phyloP scores from a whole-genome alignment of 768 basidiomycete species.

The Russula brevipes region DNA sequence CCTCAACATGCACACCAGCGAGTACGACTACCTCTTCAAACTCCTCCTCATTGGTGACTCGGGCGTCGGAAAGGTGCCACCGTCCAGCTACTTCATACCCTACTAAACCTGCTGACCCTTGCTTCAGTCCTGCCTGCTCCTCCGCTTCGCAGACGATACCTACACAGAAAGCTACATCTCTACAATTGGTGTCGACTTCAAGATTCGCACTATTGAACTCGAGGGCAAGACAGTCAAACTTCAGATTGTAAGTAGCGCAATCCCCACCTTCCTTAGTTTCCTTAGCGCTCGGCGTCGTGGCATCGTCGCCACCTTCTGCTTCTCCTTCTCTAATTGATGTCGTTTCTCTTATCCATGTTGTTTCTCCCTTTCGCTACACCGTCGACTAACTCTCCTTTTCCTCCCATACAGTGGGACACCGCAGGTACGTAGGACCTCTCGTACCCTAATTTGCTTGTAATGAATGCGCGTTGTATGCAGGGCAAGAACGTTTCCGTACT shows the following conservation, averaged over 20 bases:
- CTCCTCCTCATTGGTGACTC: slow-evolving; percentile 93
- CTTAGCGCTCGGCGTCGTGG: neutral
- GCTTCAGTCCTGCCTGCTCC: slow-evolving; percentile 79
- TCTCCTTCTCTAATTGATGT: neutral
- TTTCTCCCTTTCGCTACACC: neutral
- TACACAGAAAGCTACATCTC: slow-evolving; percentile 98
- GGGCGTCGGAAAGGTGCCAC: slow-evolving; percentile 84
- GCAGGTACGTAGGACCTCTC: slow-evolving; percentile 53
- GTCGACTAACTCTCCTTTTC: slow-evolving; percentile 25
- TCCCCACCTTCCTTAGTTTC: neutral
- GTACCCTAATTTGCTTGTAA: neutral
- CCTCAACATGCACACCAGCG: slow-evolving; percentile 76
- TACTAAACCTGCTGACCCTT: neutral
- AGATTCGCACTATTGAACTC: slow-evolving; percentile 97
- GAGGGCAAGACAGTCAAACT: slow-evolving; percentile 98
- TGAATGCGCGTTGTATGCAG: slow-evolving; percentile 35
- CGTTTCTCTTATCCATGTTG: neutral
- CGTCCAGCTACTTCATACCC: slow-evolving; percentile 23
- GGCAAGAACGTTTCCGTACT: slow-evolving; percentile 97
- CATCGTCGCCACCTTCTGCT: neutral
- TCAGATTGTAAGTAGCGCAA: slow-evolving; percentile 76
- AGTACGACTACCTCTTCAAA: slow-evolving; percentile 96
- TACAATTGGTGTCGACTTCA: slow-evolving; percentile 98
- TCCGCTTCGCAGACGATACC: slow-evolving; percentile 93
- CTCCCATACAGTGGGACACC: slow-evolving; percentile 81